Evolutionary conservation across 768 basidiomycete genomes (phyloP).

Genomic region (Xerocomellus intermedius): DNA sequence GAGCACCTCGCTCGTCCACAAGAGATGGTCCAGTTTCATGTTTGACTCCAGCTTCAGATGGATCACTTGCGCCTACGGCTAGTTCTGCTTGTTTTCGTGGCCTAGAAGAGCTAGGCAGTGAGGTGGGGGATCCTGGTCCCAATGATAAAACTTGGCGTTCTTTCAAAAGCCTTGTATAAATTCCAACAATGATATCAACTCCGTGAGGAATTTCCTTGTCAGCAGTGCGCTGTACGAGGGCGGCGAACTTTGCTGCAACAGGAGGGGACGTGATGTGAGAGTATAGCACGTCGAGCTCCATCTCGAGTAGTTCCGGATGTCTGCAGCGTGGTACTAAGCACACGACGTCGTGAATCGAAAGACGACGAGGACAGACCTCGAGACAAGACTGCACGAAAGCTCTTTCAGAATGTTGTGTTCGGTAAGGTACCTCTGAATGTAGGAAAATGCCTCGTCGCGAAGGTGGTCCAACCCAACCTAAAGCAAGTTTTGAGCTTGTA

Average conservation of each 20-base stretch:
- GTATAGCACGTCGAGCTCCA: conserved; percentile 22
- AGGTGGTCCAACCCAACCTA: conserved; percentile 23
- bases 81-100: too few species aligned
- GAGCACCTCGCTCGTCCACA: background rate
- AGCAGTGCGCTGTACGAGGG: conserved; percentile 15
- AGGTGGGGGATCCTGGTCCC: background rate
- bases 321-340: background rate
- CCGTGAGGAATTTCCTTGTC: conserved; percentile 22
- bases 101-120: too few species aligned
- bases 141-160: background rate
- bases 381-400: conserved; percentile 18
- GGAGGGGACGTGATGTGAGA: conserved; percentile 17
- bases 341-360: background rate
- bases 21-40: background rate
- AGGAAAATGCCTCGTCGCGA: conserved; percentile 13
- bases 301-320: conserved; percentile 11
- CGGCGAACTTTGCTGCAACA: conserved; percentile 11
- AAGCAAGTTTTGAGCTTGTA: background rate
- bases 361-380: conserved; percentile 4
- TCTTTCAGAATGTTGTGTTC: conserved; percentile 28
- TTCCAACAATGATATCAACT: conserved; percentile 17
- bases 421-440: conserved; percentile 14
- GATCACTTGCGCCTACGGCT: background rate
- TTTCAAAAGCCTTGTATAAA: conserved; percentile 18
- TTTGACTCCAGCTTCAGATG: too few species aligned